These are phyloP conservation scores for Stereocaulon alpinum DNA, from an alignment of 495 filamentous ascomycete species.

Conservation along the genomic window DNA sequence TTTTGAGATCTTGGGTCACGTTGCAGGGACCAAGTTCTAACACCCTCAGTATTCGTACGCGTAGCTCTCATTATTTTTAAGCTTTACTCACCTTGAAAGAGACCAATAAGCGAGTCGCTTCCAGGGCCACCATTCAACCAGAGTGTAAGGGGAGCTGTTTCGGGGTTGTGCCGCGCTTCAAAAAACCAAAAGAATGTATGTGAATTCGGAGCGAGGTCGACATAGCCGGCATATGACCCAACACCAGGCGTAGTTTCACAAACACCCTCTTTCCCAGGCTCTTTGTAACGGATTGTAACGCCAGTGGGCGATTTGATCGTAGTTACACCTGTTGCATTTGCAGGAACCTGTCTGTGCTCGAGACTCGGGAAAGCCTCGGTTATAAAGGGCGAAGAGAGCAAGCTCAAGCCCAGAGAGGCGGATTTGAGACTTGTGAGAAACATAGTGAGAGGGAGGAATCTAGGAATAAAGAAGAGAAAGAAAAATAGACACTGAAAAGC, in stretches of 20 bases:
- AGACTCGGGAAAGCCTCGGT: constrained; percentile 19
- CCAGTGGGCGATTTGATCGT: constrained; percentile 49
- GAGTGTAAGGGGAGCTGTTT: constrained; percentile 47
- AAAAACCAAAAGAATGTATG: constrained; percentile 64
- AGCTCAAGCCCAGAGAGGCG: constrained; percentile 23
- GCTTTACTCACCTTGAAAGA: constrained; percentile 50
- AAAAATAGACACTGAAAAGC: background rate
- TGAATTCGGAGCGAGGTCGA: constrained; percentile 49
- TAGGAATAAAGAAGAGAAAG: background rate
- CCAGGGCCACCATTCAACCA: constrained; percentile 58
- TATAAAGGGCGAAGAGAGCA: constrained; percentile 11
- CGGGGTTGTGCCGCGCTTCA: constrained; percentile 47
- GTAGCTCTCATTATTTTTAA: constrained; percentile 15
- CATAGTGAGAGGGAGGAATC: constrained; percentile 22
- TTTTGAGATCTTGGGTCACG: constrained; percentile 41
- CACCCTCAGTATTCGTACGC: constrained; percentile 9
- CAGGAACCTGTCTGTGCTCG: constrained; percentile 32
- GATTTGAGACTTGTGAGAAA: constrained; percentile 21
- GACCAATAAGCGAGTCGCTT: constrained; percentile 54
- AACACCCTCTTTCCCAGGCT: constrained; percentile 46
- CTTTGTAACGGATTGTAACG: constrained; percentile 42
- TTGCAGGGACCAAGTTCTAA: constrained; percentile 50
- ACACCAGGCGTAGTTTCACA: constrained; percentile 56
- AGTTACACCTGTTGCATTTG: constrained; percentile 43
- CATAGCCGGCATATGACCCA: constrained; percentile 57